Base-by-base conservation (phyloP, 2,329 filamentous ascomycete genomes). In the Huntiella bhutanensis region DNA sequence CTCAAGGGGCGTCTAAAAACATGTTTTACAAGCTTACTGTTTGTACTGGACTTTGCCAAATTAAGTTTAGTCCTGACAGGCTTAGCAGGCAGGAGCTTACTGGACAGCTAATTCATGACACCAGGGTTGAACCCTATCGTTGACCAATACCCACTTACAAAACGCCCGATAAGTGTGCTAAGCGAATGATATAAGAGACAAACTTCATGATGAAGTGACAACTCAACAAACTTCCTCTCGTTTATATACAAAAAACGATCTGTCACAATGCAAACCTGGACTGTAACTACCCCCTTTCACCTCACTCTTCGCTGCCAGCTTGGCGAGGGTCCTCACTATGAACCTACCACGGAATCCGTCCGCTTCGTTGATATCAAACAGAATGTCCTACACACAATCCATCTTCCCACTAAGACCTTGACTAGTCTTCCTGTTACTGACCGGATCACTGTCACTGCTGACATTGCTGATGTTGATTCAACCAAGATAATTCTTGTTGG, bases 281-380 rank as follows among this genome's bases (percentile, higher is more conserved):
- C 62, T 47, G 65, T 69, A 51, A 63, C 57, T 39, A 57, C 67
- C 59, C 69, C 71, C 5, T 75, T 70, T 62, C 67, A 87, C 51
- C 56, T 62, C 33, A 64, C 77, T 53, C 62, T 73, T 47, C 69
- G 73, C 53, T 84, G 80, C 62, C 66, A 64, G 11, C 69, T 87
- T 28, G 80, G 78, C 52, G 82, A 88, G 61, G 82, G 73, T 0
- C 82, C 82, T 1, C 84, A 76, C 63, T 84, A 77, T 64, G 80
- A 86, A 59, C 64, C 70, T 49, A 64, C 63, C 16, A 75, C 70
- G 43, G 70, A 82, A 59, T 70, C 66, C 41, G 64, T 88, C 49
- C 80, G 82, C 52, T 86, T 85, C 59, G 75, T 87, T 51, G 87
- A 95, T 62, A 87, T 94, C 62, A 80, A 79, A 60, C 75, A 80